Evolutionary conservation across 176 grass and related monocot genomes (phyloP).

Genomic region (Raddia distichophylla): DNA sequence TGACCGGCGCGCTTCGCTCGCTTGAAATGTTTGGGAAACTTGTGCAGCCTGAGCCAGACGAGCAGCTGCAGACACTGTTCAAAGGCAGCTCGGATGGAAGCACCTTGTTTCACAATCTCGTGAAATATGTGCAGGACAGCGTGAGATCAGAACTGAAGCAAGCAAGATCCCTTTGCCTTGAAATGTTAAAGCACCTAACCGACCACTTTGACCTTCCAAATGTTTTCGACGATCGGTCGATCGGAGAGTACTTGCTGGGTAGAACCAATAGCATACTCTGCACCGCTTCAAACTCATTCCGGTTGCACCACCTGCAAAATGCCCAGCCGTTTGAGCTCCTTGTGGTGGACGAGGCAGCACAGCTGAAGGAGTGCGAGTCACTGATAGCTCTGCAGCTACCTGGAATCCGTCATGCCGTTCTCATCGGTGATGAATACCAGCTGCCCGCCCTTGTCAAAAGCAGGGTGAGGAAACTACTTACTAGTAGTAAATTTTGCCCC

Average conservation of each 20-base stretch:
- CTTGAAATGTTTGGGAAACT: slow-evolving; percentile 26
- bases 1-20: not conserved
- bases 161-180: slow-evolving; percentile 15
- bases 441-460: slow-evolving; percentile 72
- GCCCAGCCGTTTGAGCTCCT: slow-evolving; percentile 51
- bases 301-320: slow-evolving; percentile 16
- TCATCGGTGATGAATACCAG: slow-evolving; percentile 76
- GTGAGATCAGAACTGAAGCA: slow-evolving; percentile 32
- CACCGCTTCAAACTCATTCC: slow-evolving; percentile 57
- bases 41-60: not conserved
- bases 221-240: not conserved
- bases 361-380: slow-evolving; percentile 81
- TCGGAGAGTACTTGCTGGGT: slow-evolving; percentile 50
- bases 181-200: slow-evolving; percentile 22
- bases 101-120: slow-evolving; percentile 8
- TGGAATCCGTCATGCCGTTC: slow-evolving; percentile 47
- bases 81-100: not conserved
- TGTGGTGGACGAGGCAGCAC: slow-evolving; percentile 76
- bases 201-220: slow-evolving; percentile 31
- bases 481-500: not conserved
- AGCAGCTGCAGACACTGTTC: slow-evolving; percentile 36
- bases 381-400: slow-evolving; percentile 63
- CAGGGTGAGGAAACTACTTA: slow-evolving; percentile 41
- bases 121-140: not conserved
- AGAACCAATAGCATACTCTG: slow-evolving; percentile 58